Conservation (phyloP, 768 basidiomycete species). For the Leucocoprinus sp. region DNA sequence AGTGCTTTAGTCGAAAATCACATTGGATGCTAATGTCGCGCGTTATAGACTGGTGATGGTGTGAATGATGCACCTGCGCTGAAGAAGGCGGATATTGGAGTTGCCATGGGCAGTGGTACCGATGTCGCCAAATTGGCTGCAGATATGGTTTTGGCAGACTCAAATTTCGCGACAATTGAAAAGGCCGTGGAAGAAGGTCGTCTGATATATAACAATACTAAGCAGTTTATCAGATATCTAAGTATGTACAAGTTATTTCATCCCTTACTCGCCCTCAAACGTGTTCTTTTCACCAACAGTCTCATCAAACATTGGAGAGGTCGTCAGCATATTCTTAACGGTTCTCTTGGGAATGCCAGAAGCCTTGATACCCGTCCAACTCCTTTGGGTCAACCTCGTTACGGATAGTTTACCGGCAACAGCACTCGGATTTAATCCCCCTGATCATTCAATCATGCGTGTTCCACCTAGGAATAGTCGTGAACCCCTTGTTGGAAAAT, state of each 20-base stretch:
- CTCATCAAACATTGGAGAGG: slow-evolving; percentile 96
- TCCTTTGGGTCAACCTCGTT: slow-evolving; percentile 97
- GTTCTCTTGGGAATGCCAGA: slow-evolving; percentile 99
- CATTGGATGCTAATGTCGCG: background rate
- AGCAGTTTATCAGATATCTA: slow-evolving; percentile 98
- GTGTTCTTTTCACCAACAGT: slow-evolving; percentile 30
- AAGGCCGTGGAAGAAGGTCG: slow-evolving; percentile 95
- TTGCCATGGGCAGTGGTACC: slow-evolving; percentile 98
- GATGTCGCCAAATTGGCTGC: slow-evolving; percentile 98
- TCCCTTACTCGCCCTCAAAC: background rate
- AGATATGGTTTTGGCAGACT: slow-evolving; percentile 96
- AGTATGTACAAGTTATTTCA: slow-evolving; percentile 43
- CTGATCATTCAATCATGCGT: slow-evolving; percentile 95
- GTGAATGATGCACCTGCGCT: slow-evolving; percentile 98
- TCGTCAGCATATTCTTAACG: slow-evolving; percentile 96
- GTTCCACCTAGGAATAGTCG: slow-evolving; percentile 84
- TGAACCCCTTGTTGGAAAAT: slow-evolving; percentile 85
- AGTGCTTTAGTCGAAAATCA: slow-evolving; percentile 6
- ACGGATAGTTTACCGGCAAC: slow-evolving; percentile 96
- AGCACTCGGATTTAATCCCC: slow-evolving; percentile 95
- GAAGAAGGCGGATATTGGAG: slow-evolving; percentile 95
- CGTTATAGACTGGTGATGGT: slow-evolving; percentile 91
- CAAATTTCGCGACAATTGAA: slow-evolving; percentile 97
- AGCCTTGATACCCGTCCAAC: slow-evolving; percentile 93
- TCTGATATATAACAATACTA: slow-evolving; percentile 98